Base-by-base conservation (phyloP, 352 stramenopile genomes). In the Pythium sp. region DNA sequence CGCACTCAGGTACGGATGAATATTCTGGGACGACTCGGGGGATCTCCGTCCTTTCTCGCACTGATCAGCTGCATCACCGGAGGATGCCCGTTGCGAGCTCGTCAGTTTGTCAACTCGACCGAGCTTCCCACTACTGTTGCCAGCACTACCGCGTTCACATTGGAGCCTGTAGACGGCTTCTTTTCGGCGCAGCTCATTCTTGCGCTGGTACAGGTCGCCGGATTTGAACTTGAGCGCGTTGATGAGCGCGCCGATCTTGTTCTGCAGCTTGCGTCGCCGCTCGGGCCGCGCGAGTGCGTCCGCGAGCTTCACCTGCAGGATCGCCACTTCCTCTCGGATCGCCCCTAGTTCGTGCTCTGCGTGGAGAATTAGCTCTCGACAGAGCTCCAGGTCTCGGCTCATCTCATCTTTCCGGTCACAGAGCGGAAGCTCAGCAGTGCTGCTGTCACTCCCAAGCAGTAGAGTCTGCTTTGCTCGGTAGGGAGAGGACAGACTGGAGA, bases 151-250 rank as follows among this genome's bases (percentile, higher is more conserved):
- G 8, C 63, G 63, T 24, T 73, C 68, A 22, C 63, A 63, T 3
- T 36, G 34, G 30, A 73, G 64, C 5, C 68, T 78, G 28, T 69
- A 81, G n/a, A 79, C 78, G 15, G 73, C 69, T 57, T 87, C 79
- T 43, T 89, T 89, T 30, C 80, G 78, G 36, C 81, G 83, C 15
- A 94, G 72, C 56, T 93, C 83, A 68, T 94, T 93, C 64, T 77
- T 80, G 20, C 87, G 81, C 65, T 93, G 84, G 59, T 86, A 94
- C 20, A 92, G 58, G 38, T 92, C 85, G 11, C 83, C 87, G 0
- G 81, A 84, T 18, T 80, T 79, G 26, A 83, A 82, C 67, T 90
- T 87, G 63, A 93, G 72, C 5, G 88, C 70, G 46, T 92, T 90
- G 24, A 72, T 77, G 14, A 90, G 71, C 34, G 57, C 70, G 2